These are phyloP conservation scores for Scenedesmus sp. DNA, from an alignment of 163 green algal genomes.

Conservation along the genomic window DNA sequence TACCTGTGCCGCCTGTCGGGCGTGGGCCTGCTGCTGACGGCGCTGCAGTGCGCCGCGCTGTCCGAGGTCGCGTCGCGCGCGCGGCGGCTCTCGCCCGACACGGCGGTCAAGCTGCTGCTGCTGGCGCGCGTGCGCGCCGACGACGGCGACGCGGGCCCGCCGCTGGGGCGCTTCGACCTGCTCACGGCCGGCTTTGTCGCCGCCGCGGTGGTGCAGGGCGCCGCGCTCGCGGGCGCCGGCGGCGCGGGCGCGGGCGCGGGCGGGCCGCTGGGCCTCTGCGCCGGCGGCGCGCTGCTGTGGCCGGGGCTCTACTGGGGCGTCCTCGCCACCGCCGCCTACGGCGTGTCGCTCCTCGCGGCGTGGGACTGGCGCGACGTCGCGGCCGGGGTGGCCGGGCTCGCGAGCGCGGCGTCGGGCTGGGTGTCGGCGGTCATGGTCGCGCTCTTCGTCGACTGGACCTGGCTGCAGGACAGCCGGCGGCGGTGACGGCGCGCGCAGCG, in stretches of 20 bases:
- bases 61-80: slow-evolving; percentile 1
- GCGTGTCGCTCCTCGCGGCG: background rate
- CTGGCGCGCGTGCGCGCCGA: background rate
- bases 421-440: background rate
- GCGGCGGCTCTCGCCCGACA: background rate
- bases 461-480: slow-evolving; percentile 4
- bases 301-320: slow-evolving; percentile 21
- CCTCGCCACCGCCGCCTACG: slow-evolving; percentile 4
- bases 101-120: slow-evolving; percentile 26
- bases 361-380: slow-evolving; percentile 12
- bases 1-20: slow-evolving; percentile 30
- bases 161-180: slow-evolving; percentile 12
- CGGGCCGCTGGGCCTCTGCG: too few species aligned
- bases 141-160: background rate
- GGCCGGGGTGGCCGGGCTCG: background rate
- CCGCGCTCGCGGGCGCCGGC: slow-evolving; percentile 11
- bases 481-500: background rate
- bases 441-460: slow-evolving; percentile 37
- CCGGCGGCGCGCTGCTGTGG: slow-evolving; percentile 13
- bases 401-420: background rate
- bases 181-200: slow-evolving; percentile 34
- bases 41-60: slow-evolving; percentile 37
- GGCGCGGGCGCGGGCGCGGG: slow-evolving; percentile 3
- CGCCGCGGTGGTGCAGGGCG: slow-evolving; percentile 10
- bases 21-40: slow-evolving; percentile 35